Evolutionary conservation across 129 eudicot species (phyloP), one percentile per base, ranked within the genome.

Genomic region (sunflower (Helianthus annuus)): DNA sequence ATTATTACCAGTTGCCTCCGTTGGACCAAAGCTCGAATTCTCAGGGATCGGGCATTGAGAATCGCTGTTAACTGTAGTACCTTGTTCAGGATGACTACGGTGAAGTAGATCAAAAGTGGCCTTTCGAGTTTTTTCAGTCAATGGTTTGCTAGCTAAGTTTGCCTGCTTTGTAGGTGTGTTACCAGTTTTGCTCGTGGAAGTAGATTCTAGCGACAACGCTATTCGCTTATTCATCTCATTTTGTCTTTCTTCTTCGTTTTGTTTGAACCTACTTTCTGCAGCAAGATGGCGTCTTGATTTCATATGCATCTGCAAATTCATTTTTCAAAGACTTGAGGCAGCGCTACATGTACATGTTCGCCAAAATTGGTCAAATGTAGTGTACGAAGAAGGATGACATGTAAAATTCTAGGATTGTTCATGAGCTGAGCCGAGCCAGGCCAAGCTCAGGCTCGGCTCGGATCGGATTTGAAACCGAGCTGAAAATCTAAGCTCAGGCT

Each of bases 241-340:
- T 69, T 74, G 84, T 63, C 73, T 75, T 19, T 45, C 68, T 39
- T 81, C 73, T 76, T 90, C 94, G 76, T 82, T 81, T 68, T 83
- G 89, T 80, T 80, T 90, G 8, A 53, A 78, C 80, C 46, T 85
- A 64, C 53, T 53, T 78, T 81, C 88, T 29, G 91, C 89, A 46
- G 86, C 84, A 51, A 66, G 73, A 76, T 90, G 97, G 32, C 95
- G 89, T 45, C 71, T 68, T 65, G 84, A 87, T 77, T 83, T 83
- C 48, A 72, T 19, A 77, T 90, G 95, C 62, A 86, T 75, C 97
- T 90, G 85, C 68, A 64, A 45, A 61, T 64, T 64, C 44, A 75
- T 27, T 58, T 58, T 11, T 38, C 64, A 58, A 24, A 24, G 6
- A n/a, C n/a, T n/a, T n/a, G n/a, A n/a, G n/a, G n/a, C n/a, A n/a